Conservation (phyloP, 306 rosid genomes). For the Citrullus amarus region DNA sequence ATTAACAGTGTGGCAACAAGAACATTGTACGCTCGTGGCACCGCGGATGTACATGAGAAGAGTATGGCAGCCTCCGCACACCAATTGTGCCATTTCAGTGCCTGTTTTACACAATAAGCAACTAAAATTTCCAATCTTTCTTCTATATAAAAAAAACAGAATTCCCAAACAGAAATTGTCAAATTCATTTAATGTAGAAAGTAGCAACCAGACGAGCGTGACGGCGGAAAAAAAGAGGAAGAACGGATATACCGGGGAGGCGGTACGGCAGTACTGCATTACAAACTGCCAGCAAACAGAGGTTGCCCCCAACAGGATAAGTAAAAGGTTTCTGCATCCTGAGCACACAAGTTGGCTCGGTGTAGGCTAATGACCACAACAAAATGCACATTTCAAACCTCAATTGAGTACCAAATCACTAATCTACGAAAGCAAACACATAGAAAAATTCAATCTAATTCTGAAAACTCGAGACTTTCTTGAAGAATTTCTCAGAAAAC, state of each 20-base stretch:
- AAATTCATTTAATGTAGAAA: neutral
- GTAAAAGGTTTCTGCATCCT: slow-evolving; percentile 84
- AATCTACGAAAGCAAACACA: neutral
- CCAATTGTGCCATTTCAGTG: slow-evolving; percentile 99
- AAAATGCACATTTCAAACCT: neutral
- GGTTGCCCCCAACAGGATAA: slow-evolving; percentile 92
- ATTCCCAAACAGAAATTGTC: neutral
- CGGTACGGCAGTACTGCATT: slow-evolving; percentile 94
- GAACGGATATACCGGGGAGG: slow-evolving; percentile 61
- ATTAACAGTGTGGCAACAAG: slow-evolving; percentile 97
- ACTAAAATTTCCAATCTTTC: neutral
- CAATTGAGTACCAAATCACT: neutral
- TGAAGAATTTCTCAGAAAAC: neutral
- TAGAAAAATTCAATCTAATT: neutral
- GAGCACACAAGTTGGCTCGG: slow-evolving; percentile 98
- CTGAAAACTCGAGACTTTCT: neutral
- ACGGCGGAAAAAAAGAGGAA: neutral
- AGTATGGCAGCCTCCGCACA: slow-evolving; percentile 96
- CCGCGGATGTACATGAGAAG: slow-evolving; percentile 94
- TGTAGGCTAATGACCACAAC: slow-evolving; percentile 37
- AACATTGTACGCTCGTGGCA: slow-evolving; percentile 93
- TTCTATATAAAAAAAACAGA: neutral
- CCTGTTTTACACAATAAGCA: slow-evolving; percentile 28
- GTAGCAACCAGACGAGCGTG: neutral
- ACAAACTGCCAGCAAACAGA: slow-evolving; percentile 99